These are phyloP conservation scores for Torulaspora pretoriensis DNA, from an alignment of 1,139 yeast species.

Conservation along the genomic window DNA sequence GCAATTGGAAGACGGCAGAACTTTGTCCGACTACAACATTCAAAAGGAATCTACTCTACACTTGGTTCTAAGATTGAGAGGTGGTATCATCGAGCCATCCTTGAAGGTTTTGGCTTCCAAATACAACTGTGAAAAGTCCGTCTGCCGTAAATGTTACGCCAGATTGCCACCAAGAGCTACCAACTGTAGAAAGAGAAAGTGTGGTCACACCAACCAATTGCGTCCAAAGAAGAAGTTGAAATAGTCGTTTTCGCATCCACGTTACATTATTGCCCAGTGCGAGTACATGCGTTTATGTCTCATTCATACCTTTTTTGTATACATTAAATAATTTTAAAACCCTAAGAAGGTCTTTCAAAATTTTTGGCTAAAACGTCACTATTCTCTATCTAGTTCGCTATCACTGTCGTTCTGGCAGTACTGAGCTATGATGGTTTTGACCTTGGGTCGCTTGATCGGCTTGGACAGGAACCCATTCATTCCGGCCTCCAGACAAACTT, in stretches of 20 bases:
- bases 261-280: constrained; percentile 8
- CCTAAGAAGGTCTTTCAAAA: constrained; percentile 13
- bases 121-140: constrained; percentile 99
- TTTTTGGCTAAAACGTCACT: neutral
- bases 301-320: constrained; percentile 16
- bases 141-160: constrained; percentile 99
- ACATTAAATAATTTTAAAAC: constrained; percentile 17
- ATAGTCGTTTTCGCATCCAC: constrained; percentile 49
- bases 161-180: constrained; percentile 99
- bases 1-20: constrained; percentile 92
- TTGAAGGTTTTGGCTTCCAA: constrained; percentile 98
- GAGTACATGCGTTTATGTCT: constrained; percentile 15
- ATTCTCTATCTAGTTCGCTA: neutral
- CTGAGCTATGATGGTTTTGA: constrained; percentile 46
- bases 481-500: constrained; percentile 73
- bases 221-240: constrained; percentile 99
- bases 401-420: constrained; percentile 33
- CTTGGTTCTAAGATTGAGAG: constrained; percentile 86
- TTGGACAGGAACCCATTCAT: constrained; percentile 86
- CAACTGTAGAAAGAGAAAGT: constrained; percentile 99
- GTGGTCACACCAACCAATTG: constrained; percentile 99
- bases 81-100: constrained; percentile 99
- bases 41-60: constrained; percentile 90
- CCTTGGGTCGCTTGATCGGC: constrained; percentile 71
- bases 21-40: constrained; percentile 89